Conservation (phyloP, 768 basidiomycete genomes). For the Trametes cubensis region DNA sequence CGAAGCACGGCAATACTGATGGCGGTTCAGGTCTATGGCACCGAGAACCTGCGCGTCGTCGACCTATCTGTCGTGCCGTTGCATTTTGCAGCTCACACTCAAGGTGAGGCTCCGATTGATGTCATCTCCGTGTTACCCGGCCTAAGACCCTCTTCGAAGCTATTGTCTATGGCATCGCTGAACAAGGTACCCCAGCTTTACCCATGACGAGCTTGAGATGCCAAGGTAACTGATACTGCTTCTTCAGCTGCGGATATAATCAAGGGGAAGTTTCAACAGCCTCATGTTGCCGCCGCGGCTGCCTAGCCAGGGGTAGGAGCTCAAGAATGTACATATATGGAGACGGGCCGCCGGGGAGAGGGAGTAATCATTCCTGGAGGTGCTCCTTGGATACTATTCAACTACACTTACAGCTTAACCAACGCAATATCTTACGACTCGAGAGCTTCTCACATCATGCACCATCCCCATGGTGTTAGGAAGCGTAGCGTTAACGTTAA, state of each 20-base stretch:
- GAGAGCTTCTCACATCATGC: too few relatives aligned
- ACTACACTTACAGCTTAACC: too few relatives aligned
- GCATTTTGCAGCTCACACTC: slow-evolving; percentile 50
- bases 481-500: too few relatives aligned
- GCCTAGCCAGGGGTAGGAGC: too few relatives aligned
- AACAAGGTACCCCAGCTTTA: slow-evolving; percentile 40
- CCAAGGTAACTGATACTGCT: neutral
- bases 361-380: too few relatives aligned
- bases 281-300: neutral
- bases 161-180: slow-evolving; percentile 50
- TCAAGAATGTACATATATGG: too few relatives aligned
- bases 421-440: too few relatives aligned
- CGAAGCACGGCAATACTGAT: neutral
- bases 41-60: slow-evolving; percentile 54
- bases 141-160: slow-evolving; percentile 31
- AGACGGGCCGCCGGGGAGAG: too few relatives aligned
- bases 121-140: too few relatives aligned
- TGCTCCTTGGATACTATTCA: too few relatives aligned
- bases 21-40: slow-evolving; percentile 53
- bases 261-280: slow-evolving; percentile 25
- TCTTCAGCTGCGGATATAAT: slow-evolving; percentile 34
- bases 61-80: slow-evolving; percentile 56
- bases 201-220: neutral
- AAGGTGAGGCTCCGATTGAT: slow-evolving; percentile 35
- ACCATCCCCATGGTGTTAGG: too few relatives aligned